Percentiles rank a stretch among this genome's conserved stretches.
Evolutionary conservation across 192 early-diverging fungal species (phyloP).

Genomic region (Helicostylum pulchrum): DNA sequence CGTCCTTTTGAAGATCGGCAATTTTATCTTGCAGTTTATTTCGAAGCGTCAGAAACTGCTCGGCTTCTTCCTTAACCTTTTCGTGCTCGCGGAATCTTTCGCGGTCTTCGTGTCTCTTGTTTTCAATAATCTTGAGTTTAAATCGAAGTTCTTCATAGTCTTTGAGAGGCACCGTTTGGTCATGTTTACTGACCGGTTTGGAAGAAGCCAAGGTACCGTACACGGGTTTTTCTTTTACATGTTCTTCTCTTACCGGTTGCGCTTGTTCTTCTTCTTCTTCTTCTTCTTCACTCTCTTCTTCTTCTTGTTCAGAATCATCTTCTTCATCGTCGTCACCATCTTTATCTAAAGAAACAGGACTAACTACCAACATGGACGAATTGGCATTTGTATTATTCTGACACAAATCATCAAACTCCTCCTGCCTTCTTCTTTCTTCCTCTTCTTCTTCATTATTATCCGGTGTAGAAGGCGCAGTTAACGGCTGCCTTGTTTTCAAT

Average conservation of each 20-base stretch:
- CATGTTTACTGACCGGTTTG: slow-evolving; percentile 18
- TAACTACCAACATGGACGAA: slow-evolving; percentile 3
- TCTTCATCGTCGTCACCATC: slow-evolving; percentile 25
- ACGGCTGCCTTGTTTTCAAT: slow-evolving; percentile 8
- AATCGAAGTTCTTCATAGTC: slow-evolving; percentile 78
- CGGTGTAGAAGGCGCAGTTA: slow-evolving; percentile 6
- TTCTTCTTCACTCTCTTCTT: slow-evolving; percentile 28
- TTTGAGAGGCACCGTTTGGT: slow-evolving; percentile 53
- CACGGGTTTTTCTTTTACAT: neutral
- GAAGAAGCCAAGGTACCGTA: slow-evolving; percentile 8
- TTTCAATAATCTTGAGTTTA: slow-evolving; percentile 73
- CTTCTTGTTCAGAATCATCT: slow-evolving; percentile 23
- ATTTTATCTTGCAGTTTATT: slow-evolving; percentile 70
- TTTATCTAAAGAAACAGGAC: slow-evolving; percentile 21
- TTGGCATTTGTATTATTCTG: slow-evolving; percentile 28
- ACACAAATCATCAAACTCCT: slow-evolving; percentile 30
- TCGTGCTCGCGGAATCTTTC: slow-evolving; percentile 72
- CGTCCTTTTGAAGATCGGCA: slow-evolving; percentile 66
- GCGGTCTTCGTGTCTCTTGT: slow-evolving; percentile 78
- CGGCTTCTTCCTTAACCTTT: slow-evolving; percentile 65
- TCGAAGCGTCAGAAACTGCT: slow-evolving; percentile 58
- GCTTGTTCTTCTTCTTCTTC: neutral
- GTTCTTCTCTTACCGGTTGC: too few relatives aligned
- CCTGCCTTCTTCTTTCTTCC: slow-evolving; percentile 26
- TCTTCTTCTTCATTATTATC: slow-evolving; percentile 16